A percentile compares a stretch with the other conserved stretches of the same genome.
phyloP scores from a whole-genome alignment of 192 early-diverging fungal genomes.

The Tieghemiomyces parasiticus region DNA sequence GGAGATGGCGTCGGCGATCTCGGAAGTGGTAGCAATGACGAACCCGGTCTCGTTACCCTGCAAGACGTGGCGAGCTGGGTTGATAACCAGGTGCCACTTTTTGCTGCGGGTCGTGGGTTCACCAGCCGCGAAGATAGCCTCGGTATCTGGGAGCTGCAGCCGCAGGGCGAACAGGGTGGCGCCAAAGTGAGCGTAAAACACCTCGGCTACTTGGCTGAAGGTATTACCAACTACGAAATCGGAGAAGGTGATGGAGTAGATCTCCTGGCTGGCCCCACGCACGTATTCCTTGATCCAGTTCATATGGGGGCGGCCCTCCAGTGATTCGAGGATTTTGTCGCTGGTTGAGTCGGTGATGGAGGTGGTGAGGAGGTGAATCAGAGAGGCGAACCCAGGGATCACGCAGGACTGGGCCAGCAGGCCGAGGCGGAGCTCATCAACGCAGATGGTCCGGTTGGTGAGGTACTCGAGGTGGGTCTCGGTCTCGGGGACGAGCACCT shows the following conservation, averaged over 20 bases:
- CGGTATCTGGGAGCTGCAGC: constrained; percentile 11
- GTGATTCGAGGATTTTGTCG: constrained; percentile 21
- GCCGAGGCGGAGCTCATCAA: constrained; percentile 56
- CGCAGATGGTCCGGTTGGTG: constrained; percentile 53
- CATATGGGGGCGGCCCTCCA: constrained; percentile 15
- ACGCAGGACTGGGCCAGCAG: constrained; percentile 52
- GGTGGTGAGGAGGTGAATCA: constrained; percentile 47
- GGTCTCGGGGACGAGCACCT: constrained; percentile 52
- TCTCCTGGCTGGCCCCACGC: constrained; percentile 41
- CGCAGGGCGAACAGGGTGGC: constrained; percentile 42
- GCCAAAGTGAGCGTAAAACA: constrained; percentile 37
- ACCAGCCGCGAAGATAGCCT: not conserved
- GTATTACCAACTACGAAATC: constrained; percentile 24
- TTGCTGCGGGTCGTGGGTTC: not conserved
- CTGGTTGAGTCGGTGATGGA: constrained; percentile 38
- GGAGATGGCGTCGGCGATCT: constrained; percentile 24
- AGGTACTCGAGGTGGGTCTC: constrained; percentile 51
- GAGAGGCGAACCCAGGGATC: constrained; percentile 53
- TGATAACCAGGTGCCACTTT: constrained; percentile 26
- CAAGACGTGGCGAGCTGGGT: constrained; percentile 39
- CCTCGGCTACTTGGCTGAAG: constrained; percentile 38
- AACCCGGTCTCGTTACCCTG: constrained; percentile 47
- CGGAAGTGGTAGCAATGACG: constrained; percentile 30
- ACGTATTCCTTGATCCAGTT: constrained; percentile 47
- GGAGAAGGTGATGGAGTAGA: constrained; percentile 40